phyloP scores from a whole-genome alignment of 148 eudicot genomes.

The Mesembryanthemum crystallinum region DNA sequence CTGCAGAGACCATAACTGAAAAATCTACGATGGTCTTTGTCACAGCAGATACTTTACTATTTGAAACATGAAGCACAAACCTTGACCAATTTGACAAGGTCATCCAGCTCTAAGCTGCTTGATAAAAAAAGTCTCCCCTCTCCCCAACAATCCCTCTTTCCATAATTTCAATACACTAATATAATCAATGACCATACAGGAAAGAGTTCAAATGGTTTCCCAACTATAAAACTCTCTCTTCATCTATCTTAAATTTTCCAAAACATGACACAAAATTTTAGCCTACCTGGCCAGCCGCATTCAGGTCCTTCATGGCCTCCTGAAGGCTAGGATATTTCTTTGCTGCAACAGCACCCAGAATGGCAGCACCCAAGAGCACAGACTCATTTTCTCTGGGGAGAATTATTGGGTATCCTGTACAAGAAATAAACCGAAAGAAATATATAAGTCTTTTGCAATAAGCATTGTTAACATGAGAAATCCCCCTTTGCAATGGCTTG shows the following conservation, averaged over 20 bases:
- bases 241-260: not conserved
- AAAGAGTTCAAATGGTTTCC: not conserved
- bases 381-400: conserved; percentile 92
- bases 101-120: no score
- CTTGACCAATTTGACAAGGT: no score
- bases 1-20: no score
- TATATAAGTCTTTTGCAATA: not conserved
- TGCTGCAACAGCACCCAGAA: conserved; percentile 97
- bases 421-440: not conserved
- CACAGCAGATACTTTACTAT: no score
- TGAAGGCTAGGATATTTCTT: conserved; percentile 64
- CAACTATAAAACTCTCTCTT: not conserved
- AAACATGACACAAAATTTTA: conserved; percentile 1
- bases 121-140: no score
- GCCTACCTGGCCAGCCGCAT: conserved; percentile 83
- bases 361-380: conserved; percentile 89
- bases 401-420: conserved; percentile 74
- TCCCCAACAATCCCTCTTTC: no score
- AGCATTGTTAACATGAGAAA: conserved; percentile 11
- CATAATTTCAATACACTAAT: no score
- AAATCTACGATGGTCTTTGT: no score
- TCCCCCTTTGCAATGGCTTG: not conserved
- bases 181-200: no score
- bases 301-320: conserved; percentile 92
- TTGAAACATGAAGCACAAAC: no score